Conservation (phyloP, 2,329 filamentous ascomycete species). For the Chaetomium olivaceum region DNA sequence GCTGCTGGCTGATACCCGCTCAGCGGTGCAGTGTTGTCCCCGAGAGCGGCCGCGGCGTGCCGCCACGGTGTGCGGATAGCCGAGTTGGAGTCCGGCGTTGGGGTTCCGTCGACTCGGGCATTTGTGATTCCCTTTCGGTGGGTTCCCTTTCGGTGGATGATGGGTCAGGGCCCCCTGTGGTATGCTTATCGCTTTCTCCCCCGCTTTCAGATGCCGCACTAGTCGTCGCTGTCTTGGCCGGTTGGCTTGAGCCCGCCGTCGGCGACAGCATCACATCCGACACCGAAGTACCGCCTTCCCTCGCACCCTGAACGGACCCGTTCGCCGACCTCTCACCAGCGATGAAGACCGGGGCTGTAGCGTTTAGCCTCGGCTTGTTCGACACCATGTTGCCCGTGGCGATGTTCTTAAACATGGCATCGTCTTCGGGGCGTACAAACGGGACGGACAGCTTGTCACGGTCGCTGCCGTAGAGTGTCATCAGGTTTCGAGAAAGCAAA, state of each 20-base stretch:
- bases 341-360: slow-evolving; percentile 49
- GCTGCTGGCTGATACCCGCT: slow-evolving; percentile 71
- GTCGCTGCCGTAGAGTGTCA: slow-evolving; percentile 85
- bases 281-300: slow-evolving; percentile 32
- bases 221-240: slow-evolving; percentile 37
- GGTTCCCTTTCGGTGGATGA: slow-evolving; percentile 28
- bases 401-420: slow-evolving; percentile 75
- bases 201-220: slow-evolving; percentile 48
- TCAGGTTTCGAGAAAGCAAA: slow-evolving; percentile 85
- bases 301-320: slow-evolving; percentile 23
- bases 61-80: slow-evolving; percentile 74
- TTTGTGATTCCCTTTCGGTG: slow-evolving; percentile 32
- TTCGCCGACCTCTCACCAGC: slow-evolving; percentile 36
- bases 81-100: slow-evolving; percentile 48
- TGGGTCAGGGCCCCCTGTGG: slow-evolving; percentile 33
- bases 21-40: slow-evolving; percentile 55
- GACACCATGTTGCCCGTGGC: slow-evolving; percentile 60
- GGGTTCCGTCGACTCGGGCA: slow-evolving; percentile 30
- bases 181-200: slow-evolving; percentile 46
- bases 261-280: slow-evolving; percentile 41
- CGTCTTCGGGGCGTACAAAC: slow-evolving; percentile 88
- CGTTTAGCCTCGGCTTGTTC: slow-evolving; percentile 60
- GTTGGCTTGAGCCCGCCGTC: slow-evolving; percentile 39
- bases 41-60: slow-evolving; percentile 50
- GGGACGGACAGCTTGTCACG: slow-evolving; percentile 85